Base-by-base conservation (phyloP, 225 moss, liverwort and hornwort genomes). In the Sphagnum contortum region DNA sequence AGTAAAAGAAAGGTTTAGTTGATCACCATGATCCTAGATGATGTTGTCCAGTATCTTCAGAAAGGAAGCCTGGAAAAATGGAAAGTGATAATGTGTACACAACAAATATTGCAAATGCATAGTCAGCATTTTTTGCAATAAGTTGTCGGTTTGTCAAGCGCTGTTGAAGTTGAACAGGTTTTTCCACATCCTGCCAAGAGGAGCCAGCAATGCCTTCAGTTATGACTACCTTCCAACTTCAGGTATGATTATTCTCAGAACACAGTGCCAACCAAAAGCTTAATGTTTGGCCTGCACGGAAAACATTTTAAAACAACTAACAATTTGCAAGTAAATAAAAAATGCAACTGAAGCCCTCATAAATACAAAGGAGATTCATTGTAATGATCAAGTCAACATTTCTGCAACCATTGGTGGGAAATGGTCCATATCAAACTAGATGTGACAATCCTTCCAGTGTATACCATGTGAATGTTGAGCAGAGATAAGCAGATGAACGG, bases 51-150 rank as follows among this genome's bases (percentile, higher is more conserved):
- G 94, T 94, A 72, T 94, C 94, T 57, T 94, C 94, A 4, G 87
- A 69, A 3, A 94, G 78, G 74, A 94, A 94, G 3, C 94, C 91
- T 57, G 91, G 94, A 74, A 94, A 89, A 73, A 91, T 94, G 5
- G 91, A 91, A 3, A 94, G 85, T 4, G 78, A 81, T 61, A 94
- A 68, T 8, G 77, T 70, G 77, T 79, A 89, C 44, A 79, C 79
- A 63, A 80, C 77, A 48, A 80, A 68, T 5, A 91, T 79, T 3
- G 85, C 74, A 48, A 89, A 84, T 55, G 76, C 83, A 44, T 91
- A 94, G 70, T 91, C 87, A 62, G 75, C 69, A 64, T 89, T 94
- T 70, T 89, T 76, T 57, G n/a, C 8, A 61, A 89, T 13, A 67
- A 94, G 79, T 66, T 87, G 79, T 8, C 44, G 5, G 68, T 75